These are phyloP conservation scores for Sporisorium iseilematis-ciliati DNA, from an alignment of 1,284 basidiomycete genomes.

Conservation along the genomic window DNA sequence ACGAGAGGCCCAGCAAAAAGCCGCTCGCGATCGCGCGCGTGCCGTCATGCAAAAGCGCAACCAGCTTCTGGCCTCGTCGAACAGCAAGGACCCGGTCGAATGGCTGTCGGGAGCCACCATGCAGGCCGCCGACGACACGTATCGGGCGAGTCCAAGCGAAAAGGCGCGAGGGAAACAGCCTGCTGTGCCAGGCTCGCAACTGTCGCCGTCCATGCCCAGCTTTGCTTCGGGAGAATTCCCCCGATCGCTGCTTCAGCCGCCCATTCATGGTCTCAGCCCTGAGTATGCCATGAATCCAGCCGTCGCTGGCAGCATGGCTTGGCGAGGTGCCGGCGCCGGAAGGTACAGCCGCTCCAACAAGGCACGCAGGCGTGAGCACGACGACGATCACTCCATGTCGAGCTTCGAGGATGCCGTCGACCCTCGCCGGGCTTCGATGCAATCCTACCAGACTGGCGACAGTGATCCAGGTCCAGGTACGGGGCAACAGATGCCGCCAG, in stretches of 20 bases:
- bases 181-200: constrained; percentile 36
- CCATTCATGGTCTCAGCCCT: constrained; percentile 34
- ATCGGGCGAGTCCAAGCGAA: constrained; percentile 48
- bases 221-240: constrained; percentile 45
- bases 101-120: constrained; percentile 53
- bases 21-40: constrained; percentile 83
- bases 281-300: constrained; percentile 44
- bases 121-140: constrained; percentile 32
- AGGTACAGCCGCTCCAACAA: constrained; percentile 43
- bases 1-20: constrained; percentile 81
- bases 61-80: constrained; percentile 58
- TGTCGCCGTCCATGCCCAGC: constrained; percentile 49
- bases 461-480: constrained; percentile 61
- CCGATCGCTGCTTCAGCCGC: constrained; percentile 39
- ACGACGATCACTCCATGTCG: constrained; percentile 58
- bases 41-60: constrained; percentile 92
- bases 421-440: constrained; percentile 58
- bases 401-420: constrained; percentile 55
- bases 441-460: constrained; percentile 61
- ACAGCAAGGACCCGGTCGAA: constrained; percentile 62
- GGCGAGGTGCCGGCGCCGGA: constrained; percentile 45
- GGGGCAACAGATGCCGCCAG: constrained; percentile 28
- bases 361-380: constrained; percentile 47
- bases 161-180: constrained; percentile 63
- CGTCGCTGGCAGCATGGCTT: constrained; percentile 45